phyloP scores from a whole-genome alignment of 176 grass and related monocot genomes.

The Carex pumila region DNA sequence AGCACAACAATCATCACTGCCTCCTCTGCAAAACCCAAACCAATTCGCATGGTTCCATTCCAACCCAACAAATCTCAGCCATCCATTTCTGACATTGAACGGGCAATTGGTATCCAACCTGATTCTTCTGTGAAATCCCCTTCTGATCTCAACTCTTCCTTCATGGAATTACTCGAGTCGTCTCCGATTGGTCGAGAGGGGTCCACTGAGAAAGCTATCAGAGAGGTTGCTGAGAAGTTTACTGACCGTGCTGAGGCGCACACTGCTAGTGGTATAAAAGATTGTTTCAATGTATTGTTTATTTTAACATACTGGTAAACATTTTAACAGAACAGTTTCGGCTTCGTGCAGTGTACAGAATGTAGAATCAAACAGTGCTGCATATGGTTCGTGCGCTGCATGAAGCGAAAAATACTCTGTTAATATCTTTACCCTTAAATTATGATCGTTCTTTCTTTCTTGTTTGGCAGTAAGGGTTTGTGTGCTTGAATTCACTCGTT shows the following conservation, averaged over 20 bases:
- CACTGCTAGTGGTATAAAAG: slow-evolving; percentile 29
- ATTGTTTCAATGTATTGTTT: background rate
- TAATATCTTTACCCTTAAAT: no score
- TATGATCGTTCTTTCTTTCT: no score
- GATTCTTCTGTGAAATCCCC: slow-evolving; percentile 24
- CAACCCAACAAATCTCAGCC: slow-evolving; percentile 18
- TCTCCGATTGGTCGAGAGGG: slow-evolving; percentile 65
- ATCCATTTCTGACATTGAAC: slow-evolving; percentile 61
- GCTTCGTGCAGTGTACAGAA: no score
- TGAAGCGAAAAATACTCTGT: no score
- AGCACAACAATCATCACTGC: background rate
- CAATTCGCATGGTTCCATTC: background rate
- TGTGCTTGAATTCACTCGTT: no score
- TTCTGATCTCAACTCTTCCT: slow-evolving; percentile 26
- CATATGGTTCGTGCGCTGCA: no score
- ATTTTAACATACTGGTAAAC: no score
- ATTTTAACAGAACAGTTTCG: no score
- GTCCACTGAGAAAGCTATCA: slow-evolving; percentile 44
- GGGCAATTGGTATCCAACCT: slow-evolving; percentile 49
- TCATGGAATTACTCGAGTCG: slow-evolving; percentile 48
- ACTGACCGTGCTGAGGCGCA: slow-evolving; percentile 53
- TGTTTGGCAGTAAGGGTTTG: no score
- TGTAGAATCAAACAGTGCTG: no score
- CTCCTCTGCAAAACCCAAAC: slow-evolving; percentile 9
- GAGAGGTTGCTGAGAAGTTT: slow-evolving; percentile 74